phyloP scores from a whole-genome alignment of 1,284 basidiomycete species.

The Sporisorium reilianum region DNA sequence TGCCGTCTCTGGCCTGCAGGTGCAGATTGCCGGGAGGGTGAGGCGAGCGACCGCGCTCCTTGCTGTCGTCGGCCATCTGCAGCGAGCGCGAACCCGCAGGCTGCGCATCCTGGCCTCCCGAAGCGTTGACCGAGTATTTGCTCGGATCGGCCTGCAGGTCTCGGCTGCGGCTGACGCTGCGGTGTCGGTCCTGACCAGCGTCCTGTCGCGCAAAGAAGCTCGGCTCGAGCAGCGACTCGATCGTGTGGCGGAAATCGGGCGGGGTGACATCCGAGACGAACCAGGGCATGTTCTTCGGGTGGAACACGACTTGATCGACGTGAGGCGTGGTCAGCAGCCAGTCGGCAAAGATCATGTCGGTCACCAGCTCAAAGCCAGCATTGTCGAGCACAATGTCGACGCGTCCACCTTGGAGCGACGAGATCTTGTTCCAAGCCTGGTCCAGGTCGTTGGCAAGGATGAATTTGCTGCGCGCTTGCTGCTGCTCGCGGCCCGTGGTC shows the following conservation, averaged over 20 bases:
- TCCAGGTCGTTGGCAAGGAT: slow-evolving; percentile 88
- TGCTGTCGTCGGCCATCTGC: slow-evolving; percentile 36
- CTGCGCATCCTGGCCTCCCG: slow-evolving; percentile 14
- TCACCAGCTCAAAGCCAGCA: slow-evolving; percentile 91
- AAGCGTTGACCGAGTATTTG: slow-evolving; percentile 45
- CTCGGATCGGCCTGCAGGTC: slow-evolving; percentile 46
- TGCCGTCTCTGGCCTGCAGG: slow-evolving; percentile 53
- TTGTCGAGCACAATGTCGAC: slow-evolving; percentile 95
- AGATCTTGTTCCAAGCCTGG: slow-evolving; percentile 80
- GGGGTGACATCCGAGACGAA: slow-evolving; percentile 65
- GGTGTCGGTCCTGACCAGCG: slow-evolving; percentile 39
- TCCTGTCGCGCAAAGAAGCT: slow-evolving; percentile 73
- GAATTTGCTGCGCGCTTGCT: slow-evolving; percentile 72
- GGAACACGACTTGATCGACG: slow-evolving; percentile 64
- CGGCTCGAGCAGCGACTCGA: slow-evolving; percentile 71
- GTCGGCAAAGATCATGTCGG: slow-evolving; percentile 93
- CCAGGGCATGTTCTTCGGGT: slow-evolving; percentile 69
- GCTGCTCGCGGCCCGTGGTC: slow-evolving; percentile 76
- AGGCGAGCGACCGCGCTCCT: slow-evolving; percentile 47
- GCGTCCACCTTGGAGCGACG: slow-evolving; percentile 74
- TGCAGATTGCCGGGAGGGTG: slow-evolving; percentile 44
- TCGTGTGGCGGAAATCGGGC: slow-evolving; percentile 66
- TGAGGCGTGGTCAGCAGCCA: slow-evolving; percentile 72
- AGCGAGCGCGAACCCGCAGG: slow-evolving; percentile 44
- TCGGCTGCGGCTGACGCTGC: slow-evolving; percentile 43